phyloP scores from a whole-genome alignment of 2,329 filamentous ascomycete species.

The Exutisphaerella laricina region DNA sequence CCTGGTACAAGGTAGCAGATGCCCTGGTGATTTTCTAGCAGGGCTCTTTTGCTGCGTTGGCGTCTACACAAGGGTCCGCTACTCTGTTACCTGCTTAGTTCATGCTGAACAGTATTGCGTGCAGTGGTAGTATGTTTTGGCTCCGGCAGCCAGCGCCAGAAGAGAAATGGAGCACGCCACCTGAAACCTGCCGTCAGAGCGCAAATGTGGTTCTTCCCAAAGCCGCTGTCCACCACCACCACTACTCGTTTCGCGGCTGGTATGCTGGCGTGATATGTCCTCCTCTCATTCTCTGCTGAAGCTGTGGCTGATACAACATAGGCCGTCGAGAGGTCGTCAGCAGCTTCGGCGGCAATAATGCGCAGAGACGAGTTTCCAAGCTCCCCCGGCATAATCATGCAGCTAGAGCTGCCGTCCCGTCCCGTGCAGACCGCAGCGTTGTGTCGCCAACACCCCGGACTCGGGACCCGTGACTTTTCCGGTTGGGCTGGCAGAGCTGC shows the following conservation, averaged over 20 bases:
- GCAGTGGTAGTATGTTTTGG: background rate
- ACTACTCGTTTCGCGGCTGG: background rate
- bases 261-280: background rate
- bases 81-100: background rate
- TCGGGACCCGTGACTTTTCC: background rate
- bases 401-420: conserved; percentile 3
- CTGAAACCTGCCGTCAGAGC: conserved; percentile 2
- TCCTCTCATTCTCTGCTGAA: background rate
- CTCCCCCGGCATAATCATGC: background rate
- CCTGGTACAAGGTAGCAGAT: background rate
- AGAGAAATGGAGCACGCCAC: background rate
- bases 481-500: too few relatives aligned
- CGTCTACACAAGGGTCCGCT: background rate
- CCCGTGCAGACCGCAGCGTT: background rate
- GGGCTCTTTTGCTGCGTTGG: background rate
- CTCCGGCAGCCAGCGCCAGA: conserved; percentile 1
- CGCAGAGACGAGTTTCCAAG: conserved; percentile 3
- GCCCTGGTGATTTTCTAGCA: background rate
- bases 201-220: background rate
- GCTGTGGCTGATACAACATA: too few relatives aligned
- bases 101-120: background rate
- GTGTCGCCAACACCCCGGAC: conserved; percentile 6
- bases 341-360: conserved; percentile 1
- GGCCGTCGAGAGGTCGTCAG: too few relatives aligned
- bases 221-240: background rate